Evolutionary conservation across 1,284 basidiomycete genomes (phyloP).

Genomic region (Cystobasidium pallidum): DNA sequence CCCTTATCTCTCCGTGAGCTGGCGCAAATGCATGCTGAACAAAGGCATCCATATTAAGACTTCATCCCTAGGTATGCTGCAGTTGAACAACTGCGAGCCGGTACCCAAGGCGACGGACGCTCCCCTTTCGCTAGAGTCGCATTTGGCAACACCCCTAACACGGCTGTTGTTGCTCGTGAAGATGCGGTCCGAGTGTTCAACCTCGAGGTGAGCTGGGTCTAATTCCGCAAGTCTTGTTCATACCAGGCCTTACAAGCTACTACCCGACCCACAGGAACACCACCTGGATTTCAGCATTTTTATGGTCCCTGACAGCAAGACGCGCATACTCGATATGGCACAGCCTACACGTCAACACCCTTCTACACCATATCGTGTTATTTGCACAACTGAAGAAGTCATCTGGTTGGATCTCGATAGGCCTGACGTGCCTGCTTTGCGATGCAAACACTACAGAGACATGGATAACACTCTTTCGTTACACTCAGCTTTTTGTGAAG

Average conservation of each 20-base stretch:
- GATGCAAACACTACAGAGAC: slow-evolving; percentile 28
- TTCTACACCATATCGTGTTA: slow-evolving; percentile 6
- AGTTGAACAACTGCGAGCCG: slow-evolving; percentile 18
- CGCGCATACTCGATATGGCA: slow-evolving; percentile 24
- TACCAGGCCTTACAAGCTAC: neutral
- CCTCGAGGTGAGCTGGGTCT: slow-evolving; percentile 1
- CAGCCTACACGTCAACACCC: neutral
- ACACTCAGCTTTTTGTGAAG: slow-evolving; percentile 13
- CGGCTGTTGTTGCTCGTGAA: neutral
- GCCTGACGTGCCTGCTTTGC: slow-evolving; percentile 7
- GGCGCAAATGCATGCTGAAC: neutral
- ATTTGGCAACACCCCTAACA: neutral
- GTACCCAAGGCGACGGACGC: neutral
- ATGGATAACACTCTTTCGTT: slow-evolving; percentile 4
- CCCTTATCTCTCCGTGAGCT: slow-evolving; percentile 1
- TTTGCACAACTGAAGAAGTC: slow-evolving; percentile 26
- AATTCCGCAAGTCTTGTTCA: neutral
- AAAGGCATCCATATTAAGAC: neutral
- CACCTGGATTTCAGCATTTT: slow-evolving; percentile 8
- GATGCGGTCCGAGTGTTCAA: slow-evolving; percentile 13
- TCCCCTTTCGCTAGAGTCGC: neutral
- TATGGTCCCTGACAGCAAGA: neutral
- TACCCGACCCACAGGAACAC: slow-evolving; percentile 10
- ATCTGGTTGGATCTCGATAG: slow-evolving; percentile 35
- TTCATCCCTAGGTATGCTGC: slow-evolving; percentile 10